Evolutionary conservation across 1,139 yeast genomes (phyloP), one percentile per base, ranked within the genome.

Genomic region (Candida sp.): DNA sequence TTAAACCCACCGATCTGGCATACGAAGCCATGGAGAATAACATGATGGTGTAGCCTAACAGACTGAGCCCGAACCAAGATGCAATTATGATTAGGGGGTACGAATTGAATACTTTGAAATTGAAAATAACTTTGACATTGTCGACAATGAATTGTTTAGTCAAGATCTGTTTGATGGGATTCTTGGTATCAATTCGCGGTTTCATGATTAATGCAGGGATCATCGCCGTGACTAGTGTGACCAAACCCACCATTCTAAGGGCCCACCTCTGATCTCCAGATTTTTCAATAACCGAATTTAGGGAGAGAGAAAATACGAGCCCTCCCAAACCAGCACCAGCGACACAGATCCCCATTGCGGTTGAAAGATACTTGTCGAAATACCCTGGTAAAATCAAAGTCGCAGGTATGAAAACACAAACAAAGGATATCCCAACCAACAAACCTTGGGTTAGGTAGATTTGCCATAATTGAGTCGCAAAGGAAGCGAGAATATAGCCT

Each of bases 251-350:
- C 75, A 82, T 75, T 47, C 91, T 64, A 46, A 84, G 66, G 0
- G 90, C 84, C 90, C 90, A 84, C 45, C 68, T 61, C 48, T 77
- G 86, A 53, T 79, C 69, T 0, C 86, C 84, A 5, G 81, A 71
- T n/a, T 61, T 60, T 22, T 71, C 60, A 37, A 82, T 68, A 21
- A 82, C 56, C 23, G 68, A 66, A 51, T 79, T 75, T 29, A 78
- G 61, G 22, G 75, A 69, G 37, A 80, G 61, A 2, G 82, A 70
- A 52, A 78, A 80, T 1, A 77, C 63, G 33, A 82, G 68, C 29
- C 88, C 89, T n/a, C 88, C 89, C 7, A 78, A 49, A 8, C 89
- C 89, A 8, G 84, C 70, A 2, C 89, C 89, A 11, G 77, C 56
- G 33, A 81, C 81, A n/a, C 76, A 64, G 15, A 82, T 58, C 0